These are phyloP conservation scores for Carex arenaria DNA, from an alignment of 202 grass and related monocot genomes.

Conservation along the genomic window DNA sequence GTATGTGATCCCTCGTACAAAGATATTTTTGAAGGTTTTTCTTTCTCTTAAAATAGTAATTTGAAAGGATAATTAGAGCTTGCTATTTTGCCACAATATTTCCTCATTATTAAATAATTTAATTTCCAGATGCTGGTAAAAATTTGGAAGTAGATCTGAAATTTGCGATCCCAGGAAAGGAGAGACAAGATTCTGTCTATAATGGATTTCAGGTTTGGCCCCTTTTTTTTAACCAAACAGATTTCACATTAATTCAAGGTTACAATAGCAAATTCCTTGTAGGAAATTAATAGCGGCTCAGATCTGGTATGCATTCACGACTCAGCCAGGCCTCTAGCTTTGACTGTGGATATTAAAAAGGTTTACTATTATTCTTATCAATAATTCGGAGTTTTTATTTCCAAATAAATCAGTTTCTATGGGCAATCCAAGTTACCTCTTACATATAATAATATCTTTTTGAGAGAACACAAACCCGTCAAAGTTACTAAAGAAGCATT, in stretches of 20 bases:
- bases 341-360: constrained; percentile 75
- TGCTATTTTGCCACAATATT: not conserved
- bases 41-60: constrained; percentile 3
- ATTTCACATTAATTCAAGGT: not conserved
- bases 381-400: not conserved
- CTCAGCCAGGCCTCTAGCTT: constrained; percentile 86
- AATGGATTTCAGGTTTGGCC: constrained; percentile 86
- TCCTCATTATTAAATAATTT: constrained; percentile 20
- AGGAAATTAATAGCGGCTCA: constrained; percentile 80
- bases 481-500: constrained; percentile 3
- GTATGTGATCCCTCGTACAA: constrained; percentile 86
- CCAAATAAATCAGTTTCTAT: constrained; percentile 5
- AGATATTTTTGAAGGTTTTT: constrained; percentile 85
- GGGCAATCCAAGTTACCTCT: not conserved
- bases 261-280: not conserved
- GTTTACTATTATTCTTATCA: constrained; percentile 31
- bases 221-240: not conserved
- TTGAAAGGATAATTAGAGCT: constrained; percentile 4
- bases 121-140: constrained; percentile 54
- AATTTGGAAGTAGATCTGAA: constrained; percentile 70
- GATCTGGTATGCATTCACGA: constrained; percentile 97
- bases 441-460: not conserved
- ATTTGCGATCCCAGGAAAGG: constrained; percentile 87
- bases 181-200: constrained; percentile 96
- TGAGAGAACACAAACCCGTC: constrained; percentile 11